Conservation (phyloP, 306 rosid genomes). For the Lupinus albus region DNA sequence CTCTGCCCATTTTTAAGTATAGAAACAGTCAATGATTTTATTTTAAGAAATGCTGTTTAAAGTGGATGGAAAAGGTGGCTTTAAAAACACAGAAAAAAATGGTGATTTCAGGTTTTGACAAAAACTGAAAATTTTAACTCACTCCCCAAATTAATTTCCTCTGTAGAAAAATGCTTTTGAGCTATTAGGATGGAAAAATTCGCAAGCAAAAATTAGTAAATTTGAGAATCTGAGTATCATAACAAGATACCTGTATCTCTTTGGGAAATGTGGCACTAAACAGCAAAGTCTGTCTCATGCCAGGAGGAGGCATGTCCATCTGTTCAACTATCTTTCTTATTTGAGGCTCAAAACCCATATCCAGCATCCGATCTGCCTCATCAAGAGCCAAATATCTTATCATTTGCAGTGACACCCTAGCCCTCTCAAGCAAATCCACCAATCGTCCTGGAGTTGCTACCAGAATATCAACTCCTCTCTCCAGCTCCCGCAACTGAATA, state of each 20-base stretch:
- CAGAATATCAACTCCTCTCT: constrained; percentile 88
- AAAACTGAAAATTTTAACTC: background rate
- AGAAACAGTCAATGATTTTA: background rate
- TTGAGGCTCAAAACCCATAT: constrained; percentile 97
- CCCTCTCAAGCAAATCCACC: constrained; percentile 88
- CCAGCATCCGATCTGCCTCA: constrained; percentile 94
- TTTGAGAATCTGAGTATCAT: constrained; percentile 24
- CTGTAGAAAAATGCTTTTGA: background rate
- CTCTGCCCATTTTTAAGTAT: constrained; percentile 20
- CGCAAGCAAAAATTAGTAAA: constrained; percentile 6
- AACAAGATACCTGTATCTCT: constrained; percentile 76
- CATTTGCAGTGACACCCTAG: constrained; percentile 76
- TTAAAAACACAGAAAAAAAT: background rate
- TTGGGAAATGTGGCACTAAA: constrained; percentile 87
- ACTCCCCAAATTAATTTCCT: background rate
- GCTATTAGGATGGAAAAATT: background rate
- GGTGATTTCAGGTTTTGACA: constrained; percentile 1
- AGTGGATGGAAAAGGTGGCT: constrained; percentile 2
- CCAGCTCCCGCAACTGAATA: constrained; percentile 75
- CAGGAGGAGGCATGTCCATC: constrained; percentile 88
- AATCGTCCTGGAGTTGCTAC: constrained; percentile 93
- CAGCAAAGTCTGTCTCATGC: constrained; percentile 76
- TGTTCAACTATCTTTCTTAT: constrained; percentile 83
- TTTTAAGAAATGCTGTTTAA: background rate
- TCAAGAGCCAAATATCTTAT: constrained; percentile 78